These are phyloP conservation scores for Globisporangium viniferum DNA, from an alignment of 352 stramenopile species.

Conservation along the genomic window DNA sequence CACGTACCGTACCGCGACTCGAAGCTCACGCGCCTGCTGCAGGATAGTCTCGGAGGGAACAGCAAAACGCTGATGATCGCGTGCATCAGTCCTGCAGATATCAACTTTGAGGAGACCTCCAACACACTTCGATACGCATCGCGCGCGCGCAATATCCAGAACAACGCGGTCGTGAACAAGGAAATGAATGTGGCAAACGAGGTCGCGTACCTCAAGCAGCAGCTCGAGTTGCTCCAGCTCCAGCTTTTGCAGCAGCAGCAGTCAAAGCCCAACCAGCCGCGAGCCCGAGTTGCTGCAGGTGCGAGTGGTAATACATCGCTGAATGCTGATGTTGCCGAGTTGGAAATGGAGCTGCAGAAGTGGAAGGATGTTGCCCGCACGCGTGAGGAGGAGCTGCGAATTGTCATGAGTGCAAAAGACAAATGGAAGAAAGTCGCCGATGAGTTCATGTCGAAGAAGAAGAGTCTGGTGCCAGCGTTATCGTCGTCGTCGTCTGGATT, in stretches of 20 bases:
- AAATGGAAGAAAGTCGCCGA: constrained; percentile 70
- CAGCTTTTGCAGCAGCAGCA: constrained; percentile 61
- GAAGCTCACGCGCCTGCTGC: constrained; percentile 88
- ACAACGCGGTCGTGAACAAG: constrained; percentile 96
- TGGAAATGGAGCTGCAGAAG: constrained; percentile 17
- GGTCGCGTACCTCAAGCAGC: constrained; percentile 55
- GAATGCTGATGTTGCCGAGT: not conserved
- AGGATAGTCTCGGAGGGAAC: constrained; percentile 88
- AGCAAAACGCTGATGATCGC: constrained; percentile 91
- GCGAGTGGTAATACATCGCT: not conserved
- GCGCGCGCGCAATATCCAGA: constrained; percentile 98
- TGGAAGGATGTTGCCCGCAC: constrained; percentile 32
- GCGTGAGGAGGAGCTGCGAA: constrained; percentile 39
- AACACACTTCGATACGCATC: constrained; percentile 95
- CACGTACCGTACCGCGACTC: constrained; percentile 90
- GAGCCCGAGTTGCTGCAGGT: not conserved
- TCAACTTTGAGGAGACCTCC: constrained; percentile 93
- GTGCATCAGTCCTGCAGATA: constrained; percentile 70
- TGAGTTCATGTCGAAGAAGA: constrained; percentile 31
- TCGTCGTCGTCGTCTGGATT: not conserved
- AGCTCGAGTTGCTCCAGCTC: constrained; percentile 62
- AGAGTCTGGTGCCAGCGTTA: not conserved
- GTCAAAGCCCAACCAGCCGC: constrained; percentile 3
- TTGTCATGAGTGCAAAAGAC: constrained; percentile 48
- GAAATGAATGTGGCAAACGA: constrained; percentile 89